Base-by-base conservation (phyloP, 441 rosid species). In the Rhodomyrtus psidioides region DNA sequence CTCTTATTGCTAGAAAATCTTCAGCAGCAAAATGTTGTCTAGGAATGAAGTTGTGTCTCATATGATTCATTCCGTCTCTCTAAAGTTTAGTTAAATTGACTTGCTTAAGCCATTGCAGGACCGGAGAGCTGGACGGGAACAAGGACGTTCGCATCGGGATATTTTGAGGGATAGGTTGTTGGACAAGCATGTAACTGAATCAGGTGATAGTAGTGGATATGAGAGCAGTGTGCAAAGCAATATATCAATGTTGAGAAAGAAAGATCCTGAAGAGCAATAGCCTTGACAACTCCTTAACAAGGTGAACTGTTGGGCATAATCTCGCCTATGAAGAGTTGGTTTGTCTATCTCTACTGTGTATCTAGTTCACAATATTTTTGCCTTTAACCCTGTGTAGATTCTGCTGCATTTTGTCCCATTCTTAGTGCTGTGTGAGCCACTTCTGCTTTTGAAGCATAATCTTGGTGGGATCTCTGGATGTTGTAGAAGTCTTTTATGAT, bases 171-270 rank as follows among this genome's bases (percentile, higher is more conserved):
- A 85, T 58, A 88, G 91, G 83, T 81, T 92, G 87, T 86, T 88
- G 87, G 94, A 92, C 84, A 92, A 88, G 85, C 92, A 44, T 55
- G 89, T 93, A n/a, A 86, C 14, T 49, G 97, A 94, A 91, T 92
- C 95, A 13, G 95, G 95, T 53, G 95, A 93, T 82, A 93, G 95
- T 88, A 94, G 95, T 82, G 95, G 97, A 75, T 94, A 91, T 79
- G 97, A 93, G 86, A 94, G 94, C 89, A 88, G 90, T 85, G 90
- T 75, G 44, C 94, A 89, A 83, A 90, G 90, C 85, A 91, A 76
- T 82, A 88, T 84, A 85, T 82, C 92, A 58, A 83, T 87, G 75
- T 86, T 89, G 91, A 92, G 89, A 89, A 91, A 90, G 86, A 91
- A 86, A 88, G 93, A 89, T 85, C 65, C 89, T 62, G 93, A 87